phyloP scores from a whole-genome alignment of 1,284 basidiomycete species.

The Irpex sp. region DNA sequence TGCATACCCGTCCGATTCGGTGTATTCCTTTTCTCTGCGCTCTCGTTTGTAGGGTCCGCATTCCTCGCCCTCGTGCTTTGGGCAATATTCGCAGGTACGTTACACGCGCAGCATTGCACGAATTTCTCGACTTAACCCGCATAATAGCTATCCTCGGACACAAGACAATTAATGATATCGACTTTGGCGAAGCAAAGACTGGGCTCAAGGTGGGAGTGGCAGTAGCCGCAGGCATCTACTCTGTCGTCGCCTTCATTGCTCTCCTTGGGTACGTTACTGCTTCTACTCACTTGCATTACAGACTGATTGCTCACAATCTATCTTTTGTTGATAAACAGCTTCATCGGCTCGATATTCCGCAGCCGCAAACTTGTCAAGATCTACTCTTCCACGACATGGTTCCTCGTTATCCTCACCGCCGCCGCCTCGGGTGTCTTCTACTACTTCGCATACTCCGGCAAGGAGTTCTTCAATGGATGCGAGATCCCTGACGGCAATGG shows the following conservation, averaged over 20 bases:
- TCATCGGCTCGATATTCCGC: conserved; percentile 46
- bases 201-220: conserved; percentile 38
- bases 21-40: conserved; percentile 52
- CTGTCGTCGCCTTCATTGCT: conserved; percentile 43
- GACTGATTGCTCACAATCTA: background rate
- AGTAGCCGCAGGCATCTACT: conserved; percentile 43
- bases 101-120: conserved; percentile 28
- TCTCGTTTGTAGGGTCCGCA: conserved; percentile 39
- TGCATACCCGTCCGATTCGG: conserved; percentile 59
- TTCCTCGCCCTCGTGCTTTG: conserved; percentile 41
- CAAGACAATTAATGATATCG: conserved; percentile 17
- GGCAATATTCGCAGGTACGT: conserved; percentile 26
- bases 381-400: conserved; percentile 42
- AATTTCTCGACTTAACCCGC: conserved; percentile 9
- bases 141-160: conserved; percentile 19
- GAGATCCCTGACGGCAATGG: conserved; percentile 19
- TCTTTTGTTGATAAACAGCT: conserved; percentile 27
- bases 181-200: conserved; percentile 22
- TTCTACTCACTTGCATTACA: background rate
- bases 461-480: conserved; percentile 22
- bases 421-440: conserved; percentile 41
- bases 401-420: conserved; percentile 45
- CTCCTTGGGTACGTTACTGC: conserved; percentile 44
- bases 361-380: conserved; percentile 43
- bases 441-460: conserved; percentile 23